phyloP scores from a whole-genome alignment of 2,329 filamentous ascomycete species.

The Monosporascus sp. region DNA sequence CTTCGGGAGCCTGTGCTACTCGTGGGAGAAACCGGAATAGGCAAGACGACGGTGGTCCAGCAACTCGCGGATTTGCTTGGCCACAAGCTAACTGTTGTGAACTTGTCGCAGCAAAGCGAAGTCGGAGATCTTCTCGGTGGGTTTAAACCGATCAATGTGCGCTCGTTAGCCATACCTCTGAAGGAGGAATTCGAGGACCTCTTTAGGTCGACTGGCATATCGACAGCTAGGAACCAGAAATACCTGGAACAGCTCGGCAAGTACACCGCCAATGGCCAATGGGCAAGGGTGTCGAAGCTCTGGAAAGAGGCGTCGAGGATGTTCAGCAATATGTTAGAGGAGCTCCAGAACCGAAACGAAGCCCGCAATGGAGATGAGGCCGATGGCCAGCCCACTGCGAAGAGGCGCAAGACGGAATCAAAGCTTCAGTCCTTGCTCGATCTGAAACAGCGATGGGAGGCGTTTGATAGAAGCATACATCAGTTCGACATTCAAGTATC shows the following conservation, averaged over 20 bases:
- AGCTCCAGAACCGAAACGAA: conserved; percentile 42
- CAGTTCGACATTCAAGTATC: conserved; percentile 78
- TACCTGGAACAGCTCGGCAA: conserved; percentile 80
- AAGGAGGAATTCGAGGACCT: conserved; percentile 92
- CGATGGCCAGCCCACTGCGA: conserved; percentile 59
- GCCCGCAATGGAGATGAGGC: conserved; percentile 29
- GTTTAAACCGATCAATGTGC: conserved; percentile 91
- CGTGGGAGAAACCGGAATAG: conserved; percentile 98
- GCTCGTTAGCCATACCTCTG: conserved; percentile 80
- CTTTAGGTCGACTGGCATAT: conserved; percentile 80
- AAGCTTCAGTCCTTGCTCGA: conserved; percentile 61
- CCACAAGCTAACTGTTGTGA: conserved; percentile 85
- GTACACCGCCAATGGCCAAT: conserved; percentile 75
- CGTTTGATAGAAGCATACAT: conserved; percentile 68
- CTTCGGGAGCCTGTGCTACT: conserved; percentile 85
- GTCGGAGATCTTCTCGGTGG: conserved; percentile 92
- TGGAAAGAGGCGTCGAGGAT: conserved; percentile 88
- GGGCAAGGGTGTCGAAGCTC: conserved; percentile 78
- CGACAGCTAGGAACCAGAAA: conserved; percentile 77
- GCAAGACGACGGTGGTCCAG: conserved; percentile 95
- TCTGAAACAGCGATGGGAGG: conserved; percentile 68
- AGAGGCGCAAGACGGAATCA: conserved; percentile 60
- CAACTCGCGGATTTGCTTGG: conserved; percentile 81
- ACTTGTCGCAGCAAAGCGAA: conserved; percentile 96
- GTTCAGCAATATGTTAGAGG: conserved; percentile 66